Conservation (phyloP, 2,329 filamentous ascomycete genomes). For the Iodosphaeria phyllophila region DNA sequence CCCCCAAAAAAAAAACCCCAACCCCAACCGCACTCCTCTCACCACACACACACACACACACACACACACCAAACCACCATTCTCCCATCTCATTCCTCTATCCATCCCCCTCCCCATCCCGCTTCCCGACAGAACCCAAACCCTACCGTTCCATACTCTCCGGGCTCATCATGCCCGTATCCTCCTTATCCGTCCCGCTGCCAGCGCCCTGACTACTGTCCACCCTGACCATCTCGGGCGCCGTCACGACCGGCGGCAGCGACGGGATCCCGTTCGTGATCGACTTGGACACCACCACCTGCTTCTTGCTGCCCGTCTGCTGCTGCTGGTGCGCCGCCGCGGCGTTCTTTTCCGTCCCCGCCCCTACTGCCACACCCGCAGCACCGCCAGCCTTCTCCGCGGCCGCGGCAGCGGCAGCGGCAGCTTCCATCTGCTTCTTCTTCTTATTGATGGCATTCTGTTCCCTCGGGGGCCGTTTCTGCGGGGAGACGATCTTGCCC, state of each 20-base stretch:
- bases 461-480: constrained; percentile 67
- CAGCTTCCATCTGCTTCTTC: constrained; percentile 61
- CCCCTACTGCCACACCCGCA: constrained; percentile 6
- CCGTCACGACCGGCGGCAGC: constrained; percentile 17
- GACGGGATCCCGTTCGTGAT: constrained; percentile 17
- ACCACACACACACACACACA: too few species aligned
- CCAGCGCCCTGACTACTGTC: constrained; percentile 38
- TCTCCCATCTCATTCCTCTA: too few species aligned
- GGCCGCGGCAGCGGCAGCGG: constrained; percentile 25
- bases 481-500: constrained; percentile 71
- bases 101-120: too few species aligned
- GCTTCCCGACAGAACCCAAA: too few species aligned
- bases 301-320: constrained; percentile 32
- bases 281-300: constrained; percentile 12
- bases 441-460: constrained; percentile 74
- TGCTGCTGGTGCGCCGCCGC: constrained; percentile 18
- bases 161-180: constrained; percentile 68
- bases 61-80: too few species aligned
- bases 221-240: constrained; percentile 35
- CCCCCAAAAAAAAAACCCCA: too few species aligned
- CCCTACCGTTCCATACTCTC: constrained; percentile 48
- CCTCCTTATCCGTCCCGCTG: constrained; percentile 49
- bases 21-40: too few species aligned
- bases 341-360: constrained; percentile 10
- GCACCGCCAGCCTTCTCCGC: constrained; percentile 12